phyloP scores from a whole-genome alignment of 2,329 filamentous ascomycete species.

The Immersiporthe knoxdaviesiana region DNA sequence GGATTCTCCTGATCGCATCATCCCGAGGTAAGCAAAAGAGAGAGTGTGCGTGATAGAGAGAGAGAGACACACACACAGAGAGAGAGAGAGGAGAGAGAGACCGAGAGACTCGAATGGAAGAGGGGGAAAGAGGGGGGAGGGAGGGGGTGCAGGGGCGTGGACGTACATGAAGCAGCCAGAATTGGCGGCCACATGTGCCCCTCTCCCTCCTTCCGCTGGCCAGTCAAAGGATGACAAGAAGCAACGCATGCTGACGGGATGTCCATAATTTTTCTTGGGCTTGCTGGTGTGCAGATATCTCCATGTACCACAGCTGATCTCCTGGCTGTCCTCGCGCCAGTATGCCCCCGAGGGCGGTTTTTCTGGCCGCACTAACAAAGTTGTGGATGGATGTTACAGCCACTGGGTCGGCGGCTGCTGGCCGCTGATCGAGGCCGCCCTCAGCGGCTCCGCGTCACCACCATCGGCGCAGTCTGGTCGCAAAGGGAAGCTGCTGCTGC shows the following conservation, averaged over 20 bases:
- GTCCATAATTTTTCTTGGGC: conserved; percentile 31
- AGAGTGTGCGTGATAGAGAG: background rate
- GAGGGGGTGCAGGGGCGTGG: background rate
- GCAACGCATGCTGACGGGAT: conserved; percentile 41
- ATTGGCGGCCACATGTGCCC: conserved; percentile 20
- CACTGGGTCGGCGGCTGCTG: conserved; percentile 98
- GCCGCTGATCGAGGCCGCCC: conserved; percentile 82
- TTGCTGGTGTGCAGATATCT: conserved; percentile 61
- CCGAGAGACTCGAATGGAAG: background rate
- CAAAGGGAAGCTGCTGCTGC: conserved; percentile 37
- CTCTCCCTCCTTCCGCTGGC: conserved; percentile 29
- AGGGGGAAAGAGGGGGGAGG: background rate
- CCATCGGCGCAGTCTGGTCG: conserved; percentile 32
- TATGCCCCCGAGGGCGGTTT: conserved; percentile 91
- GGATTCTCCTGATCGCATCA: conserved; percentile 73
- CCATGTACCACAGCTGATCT: conserved; percentile 74
- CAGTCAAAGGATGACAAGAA: conserved; percentile 44
- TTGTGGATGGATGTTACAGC: conserved; percentile 97
- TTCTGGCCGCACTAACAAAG: conserved; percentile 92
- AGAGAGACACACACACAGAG: background rate
- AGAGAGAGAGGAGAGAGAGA: conserved; percentile 1
- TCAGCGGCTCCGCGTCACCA: conserved; percentile 44
- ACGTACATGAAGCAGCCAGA: conserved; percentile 17
- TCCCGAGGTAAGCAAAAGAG: conserved; percentile 65
- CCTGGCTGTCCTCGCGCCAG: conserved; percentile 89